These are phyloP conservation scores for Irpex sp. DNA, from an alignment of 1,284 basidiomycete species.

Conservation along the genomic window DNA sequence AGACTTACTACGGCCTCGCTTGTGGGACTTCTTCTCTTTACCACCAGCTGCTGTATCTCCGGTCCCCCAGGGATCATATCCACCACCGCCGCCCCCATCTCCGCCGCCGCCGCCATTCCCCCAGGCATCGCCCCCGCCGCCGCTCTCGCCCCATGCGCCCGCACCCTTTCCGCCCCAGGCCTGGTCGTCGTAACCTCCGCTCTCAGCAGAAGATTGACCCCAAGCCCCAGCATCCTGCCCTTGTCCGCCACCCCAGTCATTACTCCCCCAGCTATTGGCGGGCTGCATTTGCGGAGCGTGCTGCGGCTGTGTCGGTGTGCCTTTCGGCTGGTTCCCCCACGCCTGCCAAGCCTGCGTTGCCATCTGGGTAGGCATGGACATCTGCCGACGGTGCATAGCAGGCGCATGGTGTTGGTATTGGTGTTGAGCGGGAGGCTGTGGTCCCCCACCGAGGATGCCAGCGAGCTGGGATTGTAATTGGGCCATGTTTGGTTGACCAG, in stretches of 20 bases:
- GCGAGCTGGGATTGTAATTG: not conserved
- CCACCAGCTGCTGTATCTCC: not conserved
- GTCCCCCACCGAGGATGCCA: not conserved
- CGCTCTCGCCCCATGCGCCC: not conserved
- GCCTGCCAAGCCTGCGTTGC: not conserved
- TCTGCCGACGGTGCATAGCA: slow-evolving; percentile 3
- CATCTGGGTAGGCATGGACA: not conserved
- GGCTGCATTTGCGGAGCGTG: slow-evolving; percentile 10
- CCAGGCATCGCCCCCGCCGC: slow-evolving; percentile 2
- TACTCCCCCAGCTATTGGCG: slow-evolving; percentile 10
- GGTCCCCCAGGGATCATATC: not conserved
- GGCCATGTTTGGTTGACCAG: not conserved
- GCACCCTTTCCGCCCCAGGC: not conserved
- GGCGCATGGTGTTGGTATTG: not conserved
- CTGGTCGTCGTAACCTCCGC: slow-evolving; percentile 1
- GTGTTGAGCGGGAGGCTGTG: not conserved
- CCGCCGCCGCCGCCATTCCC: not conserved
- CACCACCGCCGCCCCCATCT: not conserved
- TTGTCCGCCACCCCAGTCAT: not conserved
- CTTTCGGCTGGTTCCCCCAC: slow-evolving; percentile 2
- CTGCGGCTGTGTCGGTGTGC: not conserved
- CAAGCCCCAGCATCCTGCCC: not conserved
- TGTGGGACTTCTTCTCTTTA: not conserved
- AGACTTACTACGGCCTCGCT: not conserved
- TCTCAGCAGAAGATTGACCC: not conserved